Conservation (phyloP, 2,329 filamentous ascomycete species). For the Ascochyta lentis region DNA sequence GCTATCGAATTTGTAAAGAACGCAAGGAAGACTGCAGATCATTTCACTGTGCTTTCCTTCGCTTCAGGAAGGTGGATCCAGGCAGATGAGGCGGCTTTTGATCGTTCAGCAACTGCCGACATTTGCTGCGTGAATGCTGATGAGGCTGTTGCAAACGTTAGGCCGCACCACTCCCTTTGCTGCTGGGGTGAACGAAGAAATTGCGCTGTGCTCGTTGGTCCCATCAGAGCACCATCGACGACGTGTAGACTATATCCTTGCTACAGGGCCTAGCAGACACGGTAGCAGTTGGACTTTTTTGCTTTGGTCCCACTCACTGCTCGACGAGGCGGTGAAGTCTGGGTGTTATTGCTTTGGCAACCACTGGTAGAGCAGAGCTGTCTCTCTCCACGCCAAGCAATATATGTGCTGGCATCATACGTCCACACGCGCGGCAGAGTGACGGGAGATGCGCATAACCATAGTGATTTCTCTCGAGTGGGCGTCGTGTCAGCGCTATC, state of each 20-base stretch:
- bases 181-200: neutral
- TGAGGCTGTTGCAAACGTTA: neutral
- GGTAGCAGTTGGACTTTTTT: neutral
- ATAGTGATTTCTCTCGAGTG: conserved; percentile 12
- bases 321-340: conserved; percentile 9
- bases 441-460: conserved; percentile 21
- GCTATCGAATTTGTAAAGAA: neutral
- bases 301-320: neutral
- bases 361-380: neutral
- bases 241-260: neutral
- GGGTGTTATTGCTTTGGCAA: neutral
- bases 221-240: neutral
- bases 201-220: neutral
- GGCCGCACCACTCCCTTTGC: neutral
- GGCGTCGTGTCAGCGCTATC: conserved; percentile 11
- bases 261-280: neutral
- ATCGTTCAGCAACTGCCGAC: conserved; percentile 6
- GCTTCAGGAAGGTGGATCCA: conserved; percentile 9
- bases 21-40: conserved; percentile 3
- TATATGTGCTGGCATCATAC: neutral
- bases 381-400: conserved; percentile 2
- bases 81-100: neutral
- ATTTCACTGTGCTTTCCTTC: conserved; percentile 1
- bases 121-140: neutral
- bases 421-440: neutral